Percentiles rank a stretch among this genome's conserved stretches.
Evolutionary conservation across 768 basidiomycete genomes (phyloP).

Genomic region (Trichaptum fuscoviolaceum): DNA sequence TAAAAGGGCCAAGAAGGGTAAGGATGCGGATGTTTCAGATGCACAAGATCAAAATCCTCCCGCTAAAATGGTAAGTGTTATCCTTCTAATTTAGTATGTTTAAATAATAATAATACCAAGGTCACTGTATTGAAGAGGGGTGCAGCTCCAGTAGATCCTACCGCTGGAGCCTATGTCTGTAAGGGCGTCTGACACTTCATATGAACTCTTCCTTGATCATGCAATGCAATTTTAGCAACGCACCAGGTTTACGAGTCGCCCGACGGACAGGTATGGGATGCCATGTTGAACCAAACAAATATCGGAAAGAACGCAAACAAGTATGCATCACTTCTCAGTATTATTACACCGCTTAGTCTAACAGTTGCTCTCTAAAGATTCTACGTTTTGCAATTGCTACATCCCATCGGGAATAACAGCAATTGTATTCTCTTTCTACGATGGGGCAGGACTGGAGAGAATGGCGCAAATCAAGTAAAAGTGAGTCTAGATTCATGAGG

Average conservation of each 20-base stretch:
- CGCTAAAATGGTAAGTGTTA: constrained; percentile 40
- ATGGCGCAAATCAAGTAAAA: constrained; percentile 44
- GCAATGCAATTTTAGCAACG: constrained; percentile 28
- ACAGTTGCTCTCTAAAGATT: constrained; percentile 31
- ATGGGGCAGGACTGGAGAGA: constrained; percentile 61
- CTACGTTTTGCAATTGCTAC: constrained; percentile 54
- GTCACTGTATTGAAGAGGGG: constrained; percentile 48
- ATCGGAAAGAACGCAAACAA: constrained; percentile 45
- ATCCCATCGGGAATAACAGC: constrained; percentile 35
- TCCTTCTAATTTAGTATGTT: not conserved
- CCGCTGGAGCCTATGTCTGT: constrained; percentile 38
- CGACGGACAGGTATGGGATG: constrained; percentile 44
- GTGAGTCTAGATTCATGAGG: constrained; percentile 21
- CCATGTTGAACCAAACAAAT: constrained; percentile 59
- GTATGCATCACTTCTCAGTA: constrained; percentile 22
- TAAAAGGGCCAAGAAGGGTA: constrained; percentile 22
- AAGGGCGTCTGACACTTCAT: constrained; percentile 21
- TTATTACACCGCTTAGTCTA: not conserved
- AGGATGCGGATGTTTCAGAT: constrained; percentile 21
- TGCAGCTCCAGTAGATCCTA: constrained; percentile 49
- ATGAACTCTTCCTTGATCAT: not conserved
- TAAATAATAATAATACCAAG: constrained; percentile 18
- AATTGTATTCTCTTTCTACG: constrained; percentile 42
- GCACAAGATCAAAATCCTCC: constrained; percentile 25
- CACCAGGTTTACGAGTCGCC: constrained; percentile 44